Base-by-base conservation (phyloP, 805 yeast species). In the Kuraishia cidri region DNA sequence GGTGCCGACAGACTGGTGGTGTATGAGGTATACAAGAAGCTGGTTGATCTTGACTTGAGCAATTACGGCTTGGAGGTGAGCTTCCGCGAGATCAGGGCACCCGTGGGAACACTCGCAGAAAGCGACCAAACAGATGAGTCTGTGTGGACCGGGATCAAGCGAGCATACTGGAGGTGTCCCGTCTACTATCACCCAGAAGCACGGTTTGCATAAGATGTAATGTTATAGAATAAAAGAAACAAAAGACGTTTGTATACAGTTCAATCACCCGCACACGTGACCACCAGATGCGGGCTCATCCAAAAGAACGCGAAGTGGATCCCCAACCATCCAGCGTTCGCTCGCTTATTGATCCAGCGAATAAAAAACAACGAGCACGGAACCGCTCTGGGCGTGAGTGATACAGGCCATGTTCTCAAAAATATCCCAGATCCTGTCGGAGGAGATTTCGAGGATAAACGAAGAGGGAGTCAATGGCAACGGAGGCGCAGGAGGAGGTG, bases 11-110 rank as follows among this genome's bases (percentile, higher is more conserved):
- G 87, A 44, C 69, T 75, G 44, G 64, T 80, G 10, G 72, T 80
- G 43, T 81, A 81, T 48, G 88, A 88, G 46, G 96, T 90, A 6
- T 88, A 90, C 62, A 79, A 74, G 52, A 71, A 75, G 45, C 76
- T 88, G 36, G 95, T 84, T 4, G 83, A 78, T 40, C 55, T 84
- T 36, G 97, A 88, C 54, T 63, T 88, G 42, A 62, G 64, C 28
- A 84, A 81, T 43, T 87, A 82, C 48, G 97, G 97, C 2, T 59
- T 88, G 49, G 43, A 62, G 23, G 76, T 85, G 34, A 54, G 62
- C n/a, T 88, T 67, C 56, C 53, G 49, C 1, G 69, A 62, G 30
- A 47, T 75, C 4, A 48, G 47, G 3, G 72, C 76, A 2, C 75
- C 79, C n/a, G 43, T 48, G 8, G 35, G 54, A 2, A 57, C 70